Conservation (phyloP, 2,329 filamentous ascomycete species). For the Rhytidhysteron rufulum region DNA sequence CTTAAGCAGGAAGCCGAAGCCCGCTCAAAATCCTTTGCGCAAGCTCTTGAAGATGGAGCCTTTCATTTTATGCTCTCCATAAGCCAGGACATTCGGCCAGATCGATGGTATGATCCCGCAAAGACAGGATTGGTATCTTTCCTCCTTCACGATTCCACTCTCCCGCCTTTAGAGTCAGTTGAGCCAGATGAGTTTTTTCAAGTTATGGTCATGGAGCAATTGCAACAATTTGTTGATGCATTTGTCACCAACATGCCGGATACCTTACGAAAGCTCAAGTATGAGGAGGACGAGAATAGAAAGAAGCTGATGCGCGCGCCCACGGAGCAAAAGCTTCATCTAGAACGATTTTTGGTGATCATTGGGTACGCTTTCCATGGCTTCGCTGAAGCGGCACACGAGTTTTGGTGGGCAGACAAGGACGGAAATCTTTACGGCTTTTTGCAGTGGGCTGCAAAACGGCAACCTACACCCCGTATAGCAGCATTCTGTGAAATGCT, state of each 20-base stretch:
- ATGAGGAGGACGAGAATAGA: constrained; percentile 85
- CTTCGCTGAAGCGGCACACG: constrained; percentile 76
- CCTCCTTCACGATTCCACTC: constrained; percentile 74
- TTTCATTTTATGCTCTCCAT: constrained; percentile 89
- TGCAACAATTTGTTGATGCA: constrained; percentile 84
- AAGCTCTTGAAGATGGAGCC: constrained; percentile 79
- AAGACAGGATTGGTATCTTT: constrained; percentile 77
- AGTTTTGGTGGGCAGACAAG: constrained; percentile 79
- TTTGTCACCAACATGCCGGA: constrained; percentile 96
- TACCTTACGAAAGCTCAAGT: constrained; percentile 77
- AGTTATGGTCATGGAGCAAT: constrained; percentile 67
- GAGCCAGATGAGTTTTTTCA: constrained; percentile 71
- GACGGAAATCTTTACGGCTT: constrained; percentile 94
- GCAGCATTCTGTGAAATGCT: constrained; percentile 97
- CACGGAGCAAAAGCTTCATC: constrained; percentile 51
- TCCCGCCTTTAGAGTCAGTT: constrained; percentile 63
- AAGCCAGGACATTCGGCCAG: constrained; percentile 73
- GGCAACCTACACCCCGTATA: constrained; percentile 92
- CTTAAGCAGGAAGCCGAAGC: constrained; percentile 64
- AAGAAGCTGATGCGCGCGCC: constrained; percentile 47
- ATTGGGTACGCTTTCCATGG: constrained; percentile 90
- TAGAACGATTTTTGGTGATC: constrained; percentile 88
- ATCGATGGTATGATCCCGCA: constrained; percentile 84
- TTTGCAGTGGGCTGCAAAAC: constrained; percentile 91
- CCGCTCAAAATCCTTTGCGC: constrained; percentile 68